Conservation (phyloP, 2,329 filamentous ascomycete genomes). For the Diaporthe batatas region DNA sequence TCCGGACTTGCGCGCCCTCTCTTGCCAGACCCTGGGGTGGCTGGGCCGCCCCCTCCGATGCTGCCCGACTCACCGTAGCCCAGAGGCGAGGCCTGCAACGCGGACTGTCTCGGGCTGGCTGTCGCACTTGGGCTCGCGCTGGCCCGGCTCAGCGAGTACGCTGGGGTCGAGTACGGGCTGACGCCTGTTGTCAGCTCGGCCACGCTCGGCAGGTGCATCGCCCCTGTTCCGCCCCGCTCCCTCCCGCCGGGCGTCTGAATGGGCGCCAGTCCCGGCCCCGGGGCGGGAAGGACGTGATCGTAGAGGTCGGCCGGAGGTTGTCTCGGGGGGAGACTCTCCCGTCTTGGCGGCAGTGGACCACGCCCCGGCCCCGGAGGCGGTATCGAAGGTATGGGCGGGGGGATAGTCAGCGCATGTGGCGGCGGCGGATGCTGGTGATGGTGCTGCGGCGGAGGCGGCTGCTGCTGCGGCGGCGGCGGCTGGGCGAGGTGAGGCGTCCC, state of each 20-base stretch:
- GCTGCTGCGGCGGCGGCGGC: slow-evolving; percentile 21
- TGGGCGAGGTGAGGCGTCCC: slow-evolving; percentile 25
- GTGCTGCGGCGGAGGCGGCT: not conserved
- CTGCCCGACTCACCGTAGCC: slow-evolving; percentile 42
- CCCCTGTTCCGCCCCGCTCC: slow-evolving; percentile 54
- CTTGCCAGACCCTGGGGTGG: slow-evolving; percentile 54
- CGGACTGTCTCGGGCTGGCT: slow-evolving; percentile 57
- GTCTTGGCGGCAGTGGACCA: slow-evolving; percentile 56
- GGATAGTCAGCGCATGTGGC: slow-evolving; percentile 42
- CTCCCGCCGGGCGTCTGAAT: slow-evolving; percentile 55
- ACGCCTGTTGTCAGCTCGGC: slow-evolving; percentile 75
- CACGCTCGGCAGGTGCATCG: slow-evolving; percentile 67
- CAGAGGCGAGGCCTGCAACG: slow-evolving; percentile 49
- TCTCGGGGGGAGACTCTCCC: slow-evolving; percentile 56
- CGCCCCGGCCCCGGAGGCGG: slow-evolving; percentile 50
- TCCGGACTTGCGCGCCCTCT: slow-evolving; percentile 65
- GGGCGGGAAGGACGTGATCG: slow-evolving; percentile 45
- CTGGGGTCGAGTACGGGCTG: slow-evolving; percentile 71
- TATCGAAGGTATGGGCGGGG: slow-evolving; percentile 42
- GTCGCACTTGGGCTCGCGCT: slow-evolving; percentile 56
- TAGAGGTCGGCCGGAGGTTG: slow-evolving; percentile 52
- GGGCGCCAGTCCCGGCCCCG: slow-evolving; percentile 63
- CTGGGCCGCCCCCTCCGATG: slow-evolving; percentile 44
- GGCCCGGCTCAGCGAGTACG: slow-evolving; percentile 61
- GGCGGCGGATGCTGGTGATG: slow-evolving; percentile 39